Conservation (phyloP, 2,329 filamentous ascomycete genomes). For the Laburnicola sp. region DNA sequence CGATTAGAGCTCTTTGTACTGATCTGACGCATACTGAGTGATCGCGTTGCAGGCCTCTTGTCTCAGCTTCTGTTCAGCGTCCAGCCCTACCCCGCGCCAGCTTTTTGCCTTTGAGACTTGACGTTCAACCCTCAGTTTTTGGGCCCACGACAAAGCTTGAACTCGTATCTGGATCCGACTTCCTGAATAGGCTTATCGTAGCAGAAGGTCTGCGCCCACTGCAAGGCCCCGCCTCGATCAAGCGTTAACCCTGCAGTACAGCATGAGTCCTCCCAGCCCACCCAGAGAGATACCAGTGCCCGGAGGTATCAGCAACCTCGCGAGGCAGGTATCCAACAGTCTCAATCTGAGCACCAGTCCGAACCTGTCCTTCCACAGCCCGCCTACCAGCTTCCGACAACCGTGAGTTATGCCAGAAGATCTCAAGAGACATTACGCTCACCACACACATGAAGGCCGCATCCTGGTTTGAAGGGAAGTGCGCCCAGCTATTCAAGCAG, state of each 20-base stretch:
- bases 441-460: slow-evolving; percentile 20
- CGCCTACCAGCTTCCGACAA: slow-evolving; percentile 60
- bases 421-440: neutral
- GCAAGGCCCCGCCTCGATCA: slow-evolving; percentile 15
- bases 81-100: neutral
- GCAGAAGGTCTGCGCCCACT: neutral
- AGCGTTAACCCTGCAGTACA: slow-evolving; percentile 17
- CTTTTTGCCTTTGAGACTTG: neutral
- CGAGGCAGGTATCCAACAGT: slow-evolving; percentile 59
- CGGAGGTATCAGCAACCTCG: slow-evolving; percentile 35
- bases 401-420: slow-evolving; percentile 13
- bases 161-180: neutral
- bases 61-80: neutral
- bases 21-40: slow-evolving; percentile 4
- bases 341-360: slow-evolving; percentile 76
- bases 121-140: neutral
- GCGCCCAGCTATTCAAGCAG: slow-evolving; percentile 32
- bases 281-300: slow-evolving; percentile 38
- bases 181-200: slow-evolving; percentile 7
- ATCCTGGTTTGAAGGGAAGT: slow-evolving; percentile 44
- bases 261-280: slow-evolving; percentile 28
- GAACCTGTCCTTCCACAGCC: slow-evolving; percentile 72
- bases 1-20: neutral
- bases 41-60: neutral
- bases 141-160: neutral